Evolutionary conservation across 2,329 filamentous ascomycete species (phyloP), one percentile per base, ranked within the genome.

Genomic region (Beauveria sp.): DNA sequence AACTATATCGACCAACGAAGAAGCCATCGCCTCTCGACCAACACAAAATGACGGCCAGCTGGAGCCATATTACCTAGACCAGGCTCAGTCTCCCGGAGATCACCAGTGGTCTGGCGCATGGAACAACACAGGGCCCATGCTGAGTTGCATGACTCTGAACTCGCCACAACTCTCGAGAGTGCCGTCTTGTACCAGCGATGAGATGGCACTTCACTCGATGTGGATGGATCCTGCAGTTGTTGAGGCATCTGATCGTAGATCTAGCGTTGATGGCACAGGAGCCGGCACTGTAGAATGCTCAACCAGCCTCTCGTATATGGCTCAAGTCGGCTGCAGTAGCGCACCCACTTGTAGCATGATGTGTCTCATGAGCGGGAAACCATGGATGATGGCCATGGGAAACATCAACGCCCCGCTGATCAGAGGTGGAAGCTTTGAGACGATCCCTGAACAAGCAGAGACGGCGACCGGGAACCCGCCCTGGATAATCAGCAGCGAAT

Each of bases 101-200:
- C 20, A 20, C n/a, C 46, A 52, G 37, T 61, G 59, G 59, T 46
- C 52, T 3, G 37, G 53, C 22, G 37, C 46, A 22, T 61, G 59
- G 59, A 52, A 44, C 37, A 41, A 22, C 48, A 37, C 46, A 5
- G 46, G 24, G n/a, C 26, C 26, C 18, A 46, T 55, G 34, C 14
- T 51, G 26, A 46, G 43, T n/a, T 56, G 30, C 28, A 51, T 51
- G n/a, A 28, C 53, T 16, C 44, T 47, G 22, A 47, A 22, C 20
- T 61, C 59, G 37, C 53, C 59, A 28, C 59, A 51, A 20, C 52
- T 55, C 10, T 56, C 59, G 14, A 51, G 34, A 28, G 46, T 52
- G 24, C 37, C 52, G 10, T 56, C 44, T n/a, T 55, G 53, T 40
- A 59, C 57, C 9, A 53, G 57, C 57, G 57, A 59, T 53, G 57